These are phyloP conservation scores for Melaleuca quinquenervia DNA, from an alignment of 345 rosid genomes.

Conservation along the genomic window DNA sequence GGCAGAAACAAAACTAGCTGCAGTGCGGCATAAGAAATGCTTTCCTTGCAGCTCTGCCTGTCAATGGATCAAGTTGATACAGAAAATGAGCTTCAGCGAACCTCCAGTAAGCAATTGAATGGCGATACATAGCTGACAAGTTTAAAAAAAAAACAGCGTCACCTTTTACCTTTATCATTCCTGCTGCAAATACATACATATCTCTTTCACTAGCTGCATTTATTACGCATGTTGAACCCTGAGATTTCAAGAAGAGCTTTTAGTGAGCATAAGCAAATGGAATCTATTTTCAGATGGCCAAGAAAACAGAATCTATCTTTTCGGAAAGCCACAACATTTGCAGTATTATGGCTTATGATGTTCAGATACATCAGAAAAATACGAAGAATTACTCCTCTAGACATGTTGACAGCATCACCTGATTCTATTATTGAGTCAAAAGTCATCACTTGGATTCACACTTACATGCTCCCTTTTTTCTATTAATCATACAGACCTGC, in stretches of 20 bases:
- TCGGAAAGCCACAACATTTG: not conserved
- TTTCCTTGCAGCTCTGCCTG: constrained; percentile 92
- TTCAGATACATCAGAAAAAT: not conserved
- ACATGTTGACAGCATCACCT: not conserved
- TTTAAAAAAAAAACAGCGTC: not conserved
- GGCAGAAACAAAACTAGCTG: constrained; percentile 96
- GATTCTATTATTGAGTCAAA: not conserved
- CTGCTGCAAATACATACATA: constrained; percentile 88
- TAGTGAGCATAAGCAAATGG: not conserved
- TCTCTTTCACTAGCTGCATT: constrained; percentile 95
- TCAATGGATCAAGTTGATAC: not conserved
- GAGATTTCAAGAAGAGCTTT: constrained; percentile 11
- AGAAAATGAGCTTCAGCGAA: not conserved
- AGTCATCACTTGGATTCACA: not conserved
- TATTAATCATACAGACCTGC: not conserved
- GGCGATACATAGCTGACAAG: not conserved
- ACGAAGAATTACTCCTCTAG: not conserved
- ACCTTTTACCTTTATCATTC: constrained; percentile 76
- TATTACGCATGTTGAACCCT: constrained; percentile 86
- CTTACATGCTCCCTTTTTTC: too few relatives aligned
- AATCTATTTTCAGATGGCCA: not conserved
- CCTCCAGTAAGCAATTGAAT: not conserved
- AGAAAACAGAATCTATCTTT: not conserved
- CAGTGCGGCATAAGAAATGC: constrained; percentile 87
- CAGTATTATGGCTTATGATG: not conserved